Evolutionary conservation across 345 rosid genomes (phyloP).

Genomic region (Melaleuca quinquenervia): DNA sequence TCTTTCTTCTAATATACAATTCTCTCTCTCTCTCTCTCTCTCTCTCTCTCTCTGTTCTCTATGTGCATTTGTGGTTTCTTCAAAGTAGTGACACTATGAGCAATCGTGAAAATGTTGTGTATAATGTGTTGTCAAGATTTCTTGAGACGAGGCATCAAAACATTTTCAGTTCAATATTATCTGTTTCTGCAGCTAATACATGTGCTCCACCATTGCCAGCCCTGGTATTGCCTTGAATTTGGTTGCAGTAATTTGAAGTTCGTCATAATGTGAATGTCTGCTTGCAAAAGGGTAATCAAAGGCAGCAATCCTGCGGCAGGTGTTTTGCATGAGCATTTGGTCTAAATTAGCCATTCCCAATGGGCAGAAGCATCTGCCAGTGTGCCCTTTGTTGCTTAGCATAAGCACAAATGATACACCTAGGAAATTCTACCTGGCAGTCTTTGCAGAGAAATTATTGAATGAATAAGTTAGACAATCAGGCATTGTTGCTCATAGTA

Average conservation of each 20-base stretch:
- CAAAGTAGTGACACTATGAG: neutral
- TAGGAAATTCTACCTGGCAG: neutral
- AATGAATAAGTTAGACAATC: neutral
- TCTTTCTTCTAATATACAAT: neutral
- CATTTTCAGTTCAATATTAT: neutral
- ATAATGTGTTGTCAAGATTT: neutral
- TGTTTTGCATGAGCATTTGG: neutral
- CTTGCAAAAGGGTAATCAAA: neutral
- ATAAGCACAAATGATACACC: neutral
- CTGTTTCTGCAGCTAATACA: neutral
- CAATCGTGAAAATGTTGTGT: neutral
- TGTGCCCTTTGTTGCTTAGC: neutral
- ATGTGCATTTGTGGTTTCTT: neutral
- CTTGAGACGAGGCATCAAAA: neutral
- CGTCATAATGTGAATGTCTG: neutral
- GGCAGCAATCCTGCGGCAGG: neutral
- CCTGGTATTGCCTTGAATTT: neutral
- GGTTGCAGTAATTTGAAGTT: neutral
- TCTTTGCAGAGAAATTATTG: neutral
- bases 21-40: neutral
- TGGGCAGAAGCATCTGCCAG: neutral
- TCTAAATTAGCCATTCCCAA: neutral
- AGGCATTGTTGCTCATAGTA: neutral
- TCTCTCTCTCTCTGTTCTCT: neutral
- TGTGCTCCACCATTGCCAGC: neutral